These are phyloP conservation scores for Shiraia bambusicola DNA, from an alignment of 2,329 filamentous ascomycete genomes.

Conservation along the genomic window DNA sequence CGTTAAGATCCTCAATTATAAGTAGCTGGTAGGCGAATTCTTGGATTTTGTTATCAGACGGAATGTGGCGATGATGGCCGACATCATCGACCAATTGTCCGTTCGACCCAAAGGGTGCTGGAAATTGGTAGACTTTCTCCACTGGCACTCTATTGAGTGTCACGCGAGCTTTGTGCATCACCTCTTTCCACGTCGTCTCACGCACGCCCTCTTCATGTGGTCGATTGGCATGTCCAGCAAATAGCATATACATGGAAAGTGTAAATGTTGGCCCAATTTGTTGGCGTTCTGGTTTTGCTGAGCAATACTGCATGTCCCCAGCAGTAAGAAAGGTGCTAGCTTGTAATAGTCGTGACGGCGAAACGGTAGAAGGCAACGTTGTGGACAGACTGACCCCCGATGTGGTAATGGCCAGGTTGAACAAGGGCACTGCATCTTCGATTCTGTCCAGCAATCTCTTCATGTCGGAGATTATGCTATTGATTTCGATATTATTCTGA, in stretches of 20 bases:
- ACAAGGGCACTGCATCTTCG: slow-evolving; percentile 85
- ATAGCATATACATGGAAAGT: slow-evolving; percentile 92
- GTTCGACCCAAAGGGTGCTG: slow-evolving; percentile 23
- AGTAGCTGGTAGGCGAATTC: slow-evolving; percentile 81
- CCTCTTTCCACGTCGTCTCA: slow-evolving; percentile 88
- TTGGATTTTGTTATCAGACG: slow-evolving; percentile 50
- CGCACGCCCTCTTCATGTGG: slow-evolving; percentile 59
- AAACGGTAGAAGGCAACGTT: slow-evolving; percentile 76
- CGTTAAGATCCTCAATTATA: slow-evolving; percentile 78
- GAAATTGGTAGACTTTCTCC: slow-evolving; percentile 53
- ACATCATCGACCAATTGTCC: slow-evolving; percentile 14
- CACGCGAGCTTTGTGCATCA: slow-evolving; percentile 87
- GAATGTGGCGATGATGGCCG: slow-evolving; percentile 31
- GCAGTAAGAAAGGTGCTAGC: slow-evolving; percentile 88
- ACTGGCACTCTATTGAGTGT: slow-evolving; percentile 73
- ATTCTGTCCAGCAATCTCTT: slow-evolving; percentile 74
- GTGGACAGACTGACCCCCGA: slow-evolving; percentile 86
- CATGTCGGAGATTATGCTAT: slow-evolving; percentile 72
- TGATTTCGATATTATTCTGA: slow-evolving; percentile 65
- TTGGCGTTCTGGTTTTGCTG: slow-evolving; percentile 62
- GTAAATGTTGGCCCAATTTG: slow-evolving; percentile 88
- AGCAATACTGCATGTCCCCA: slow-evolving; percentile 79
- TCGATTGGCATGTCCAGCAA: slow-evolving; percentile 70
- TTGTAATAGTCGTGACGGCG: slow-evolving; percentile 85
- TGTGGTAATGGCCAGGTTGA: slow-evolving; percentile 91